phyloP scores from a whole-genome alignment of 768 basidiomycete genomes.

The Suillus luteus region DNA sequence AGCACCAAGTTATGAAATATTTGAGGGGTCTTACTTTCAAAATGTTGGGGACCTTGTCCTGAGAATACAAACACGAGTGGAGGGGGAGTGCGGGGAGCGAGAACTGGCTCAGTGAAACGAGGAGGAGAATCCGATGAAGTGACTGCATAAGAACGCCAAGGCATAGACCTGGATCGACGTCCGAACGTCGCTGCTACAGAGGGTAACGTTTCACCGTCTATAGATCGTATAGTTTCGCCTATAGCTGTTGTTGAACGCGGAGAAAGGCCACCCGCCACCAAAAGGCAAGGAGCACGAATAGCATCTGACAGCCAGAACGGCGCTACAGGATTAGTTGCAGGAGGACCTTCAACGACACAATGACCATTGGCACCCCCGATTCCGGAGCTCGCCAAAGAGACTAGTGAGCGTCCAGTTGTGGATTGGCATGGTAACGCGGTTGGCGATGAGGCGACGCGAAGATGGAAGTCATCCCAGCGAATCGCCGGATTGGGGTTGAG shows the following conservation, averaged over 20 bases:
- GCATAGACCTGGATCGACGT: conserved; percentile 35
- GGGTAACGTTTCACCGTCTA: not conserved
- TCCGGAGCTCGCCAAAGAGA: conserved; percentile 45
- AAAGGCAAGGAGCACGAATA: not conserved
- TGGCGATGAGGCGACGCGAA: conserved; percentile 34
- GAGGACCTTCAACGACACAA: conserved; percentile 38
- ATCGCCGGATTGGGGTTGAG: conserved; percentile 39
- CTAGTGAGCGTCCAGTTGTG: conserved; percentile 32
- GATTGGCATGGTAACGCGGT: conserved; percentile 19
- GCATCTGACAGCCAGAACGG: not conserved
- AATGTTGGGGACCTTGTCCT: conserved; percentile 44
- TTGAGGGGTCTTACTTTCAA: conserved; percentile 32
- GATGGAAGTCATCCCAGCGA: conserved; percentile 39
- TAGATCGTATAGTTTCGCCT: not conserved
- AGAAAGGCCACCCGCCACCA: conserved; percentile 39
- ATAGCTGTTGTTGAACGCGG: conserved; percentile 30
- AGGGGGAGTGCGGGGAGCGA: conserved; percentile 27
- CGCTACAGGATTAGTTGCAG: not conserved
- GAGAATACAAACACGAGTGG: conserved; percentile 42
- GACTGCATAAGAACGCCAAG: conserved; percentile 34
- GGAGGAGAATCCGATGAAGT: conserved; percentile 5
- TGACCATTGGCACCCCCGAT: conserved; percentile 49
- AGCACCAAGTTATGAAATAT: not conserved
- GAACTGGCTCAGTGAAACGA: conserved; percentile 30
- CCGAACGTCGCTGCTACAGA: conserved; percentile 17